Base-by-base conservation (phyloP, 2,329 filamentous ascomycete genomes). In the Domatiomyces globalis region DNA sequence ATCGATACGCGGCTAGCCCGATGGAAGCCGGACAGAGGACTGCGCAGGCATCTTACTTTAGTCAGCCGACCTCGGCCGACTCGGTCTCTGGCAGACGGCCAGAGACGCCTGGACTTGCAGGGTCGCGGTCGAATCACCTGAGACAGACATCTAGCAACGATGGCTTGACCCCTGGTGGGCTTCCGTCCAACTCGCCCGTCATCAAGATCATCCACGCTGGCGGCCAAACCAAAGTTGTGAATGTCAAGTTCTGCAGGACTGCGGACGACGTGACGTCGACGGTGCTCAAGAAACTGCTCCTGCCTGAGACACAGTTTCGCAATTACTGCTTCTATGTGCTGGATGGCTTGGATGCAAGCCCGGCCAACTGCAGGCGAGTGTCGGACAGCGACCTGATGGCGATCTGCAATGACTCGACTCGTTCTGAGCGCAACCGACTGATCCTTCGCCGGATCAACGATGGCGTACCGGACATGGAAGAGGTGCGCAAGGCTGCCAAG, bases 271-370 rank as follows among this genome's bases (percentile, higher is more conserved):
- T 96, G 49, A 90, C 95, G 73, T 78, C 88, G 45, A 84, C 87
- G 54, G 94, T 92, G 0, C 71, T 96, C 45, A 81, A 84, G 59
- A 96, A 96, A 66, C 86, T 95, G 57, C 81, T 83, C 43, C 76
- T 95, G 27, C 85, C 88, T 19, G 88, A 95, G 63, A 86, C 90
- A 56, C 88, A 95, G 62, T 85, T 92, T 65, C 81, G 88, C 62
- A 95, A 94, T 63, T 96, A 95, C 70, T 95, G 89, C 71, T 96
- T 98, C 71, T 96, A 92, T 74, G 84, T 95, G 1, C 74, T 96
- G 53, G 83, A 87, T 58, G 90, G 89, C 48, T 73, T 87, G 42
- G 87, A 95, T 46, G 83, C 89, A 1, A 84, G 92, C 59, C 84
- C 87, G 27, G 78, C 77, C 48, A 81, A 88, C 63, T 94, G 87